These are phyloP conservation scores for Lactarius quietus DNA, from an alignment of 768 basidiomycete genomes.

Conservation along the genomic window DNA sequence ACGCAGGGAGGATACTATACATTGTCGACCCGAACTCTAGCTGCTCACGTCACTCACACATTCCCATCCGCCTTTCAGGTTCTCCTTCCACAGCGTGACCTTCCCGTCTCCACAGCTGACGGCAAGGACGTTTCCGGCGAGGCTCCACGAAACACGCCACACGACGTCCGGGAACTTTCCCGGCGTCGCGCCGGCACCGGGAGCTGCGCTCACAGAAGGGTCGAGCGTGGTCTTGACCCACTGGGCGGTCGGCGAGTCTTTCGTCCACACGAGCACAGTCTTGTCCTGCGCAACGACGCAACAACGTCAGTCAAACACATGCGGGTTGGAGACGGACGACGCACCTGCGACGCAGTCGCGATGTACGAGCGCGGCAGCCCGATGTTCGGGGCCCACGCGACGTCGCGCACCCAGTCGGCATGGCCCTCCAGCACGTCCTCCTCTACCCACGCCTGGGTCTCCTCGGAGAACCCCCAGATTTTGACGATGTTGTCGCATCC, in stretches of 20 bases:
- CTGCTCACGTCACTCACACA: slow-evolving; percentile 94
- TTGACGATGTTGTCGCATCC: slow-evolving; percentile 96
- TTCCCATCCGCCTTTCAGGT: slow-evolving; percentile 91
- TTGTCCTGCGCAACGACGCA: slow-evolving; percentile 49
- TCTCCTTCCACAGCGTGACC: slow-evolving; percentile 98
- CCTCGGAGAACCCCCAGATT: slow-evolving; percentile 90
- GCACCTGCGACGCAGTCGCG: slow-evolving; percentile 87
- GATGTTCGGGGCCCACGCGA: slow-evolving; percentile 98
- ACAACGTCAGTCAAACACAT: background rate
- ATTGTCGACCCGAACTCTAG: slow-evolving; percentile 36
- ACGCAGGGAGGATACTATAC: slow-evolving; percentile 16
- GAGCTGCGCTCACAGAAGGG: slow-evolving; percentile 50
- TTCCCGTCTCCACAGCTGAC: slow-evolving; percentile 98
- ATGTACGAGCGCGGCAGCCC: slow-evolving; percentile 93
- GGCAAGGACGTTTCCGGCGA: slow-evolving; percentile 92
- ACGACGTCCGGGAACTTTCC: slow-evolving; percentile 96
- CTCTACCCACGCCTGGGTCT: slow-evolving; percentile 83
- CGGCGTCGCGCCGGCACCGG: slow-evolving; percentile 43
- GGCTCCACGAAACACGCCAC: slow-evolving; percentile 98
- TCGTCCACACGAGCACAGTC: slow-evolving; percentile 89
- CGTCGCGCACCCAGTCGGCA: slow-evolving; percentile 96
- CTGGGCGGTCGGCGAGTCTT: slow-evolving; percentile 64
- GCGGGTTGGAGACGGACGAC: background rate
- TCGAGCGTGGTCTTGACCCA: slow-evolving; percentile 84
- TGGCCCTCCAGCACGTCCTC: slow-evolving; percentile 91